Conservation (phyloP, 352 stramenopile species). For the Globisporangium paddicum region DNA sequence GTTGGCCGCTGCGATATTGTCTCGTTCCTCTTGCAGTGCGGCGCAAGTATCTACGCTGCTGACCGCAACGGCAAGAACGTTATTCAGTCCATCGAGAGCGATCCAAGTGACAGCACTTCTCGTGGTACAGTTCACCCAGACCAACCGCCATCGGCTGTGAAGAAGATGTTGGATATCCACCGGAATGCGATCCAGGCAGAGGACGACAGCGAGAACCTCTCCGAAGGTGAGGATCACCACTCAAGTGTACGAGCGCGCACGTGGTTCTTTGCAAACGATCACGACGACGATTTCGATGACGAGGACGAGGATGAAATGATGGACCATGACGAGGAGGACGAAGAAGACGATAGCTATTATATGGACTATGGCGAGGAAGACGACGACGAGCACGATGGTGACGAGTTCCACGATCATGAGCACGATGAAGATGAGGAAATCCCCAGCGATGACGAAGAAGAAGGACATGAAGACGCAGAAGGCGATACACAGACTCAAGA, state of each 20-base stretch:
- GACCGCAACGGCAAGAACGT: slow-evolving; percentile 53
- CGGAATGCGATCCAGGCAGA: slow-evolving; percentile 20
- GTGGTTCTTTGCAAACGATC: slow-evolving; percentile 42
- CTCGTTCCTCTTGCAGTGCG: slow-evolving; percentile 73
- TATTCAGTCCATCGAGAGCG: slow-evolving; percentile 30
- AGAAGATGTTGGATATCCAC: slow-evolving; percentile 53
- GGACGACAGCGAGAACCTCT: slow-evolving; percentile 44
- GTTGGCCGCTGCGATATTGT: slow-evolving; percentile 67
- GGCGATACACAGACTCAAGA: slow-evolving; percentile 1
- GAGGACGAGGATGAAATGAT: slow-evolving; percentile 60
- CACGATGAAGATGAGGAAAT: slow-evolving; percentile 26
- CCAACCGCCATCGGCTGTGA: slow-evolving; percentile 32
- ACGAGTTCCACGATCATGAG: slow-evolving; percentile 21
- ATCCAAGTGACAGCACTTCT: not conserved
- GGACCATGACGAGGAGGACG: slow-evolving; percentile 44
- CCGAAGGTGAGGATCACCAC: slow-evolving; percentile 34
- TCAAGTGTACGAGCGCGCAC: slow-evolving; percentile 13
- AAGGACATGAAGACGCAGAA: slow-evolving; percentile 10
- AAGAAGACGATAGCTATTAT: slow-evolving; percentile 50
- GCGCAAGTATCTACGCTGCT: slow-evolving; percentile 45
- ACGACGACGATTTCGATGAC: slow-evolving; percentile 38
- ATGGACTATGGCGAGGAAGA: slow-evolving; percentile 60
- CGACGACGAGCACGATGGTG: slow-evolving; percentile 31
- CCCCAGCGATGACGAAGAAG: slow-evolving; percentile 31
- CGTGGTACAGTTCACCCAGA: not conserved